Evolutionary conservation across 1,139 yeast species (phyloP), one percentile per base, ranked within the genome.

Genomic region (Debaryomycetaceae sp.): DNA sequence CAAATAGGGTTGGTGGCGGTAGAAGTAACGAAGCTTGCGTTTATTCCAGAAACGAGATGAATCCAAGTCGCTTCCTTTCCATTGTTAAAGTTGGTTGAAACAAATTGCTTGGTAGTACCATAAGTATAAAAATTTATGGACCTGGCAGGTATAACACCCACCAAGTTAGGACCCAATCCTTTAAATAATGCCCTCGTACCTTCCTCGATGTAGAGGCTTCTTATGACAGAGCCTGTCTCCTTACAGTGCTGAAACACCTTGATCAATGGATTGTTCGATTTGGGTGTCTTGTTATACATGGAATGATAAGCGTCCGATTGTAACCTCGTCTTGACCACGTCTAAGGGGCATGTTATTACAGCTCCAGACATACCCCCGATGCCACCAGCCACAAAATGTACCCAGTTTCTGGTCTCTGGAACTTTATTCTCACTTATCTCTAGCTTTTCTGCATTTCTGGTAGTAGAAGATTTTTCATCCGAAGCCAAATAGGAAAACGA

Each of bases 1-100:
- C 99, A 95, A 45, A 95, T 95, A n/a, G 99, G 99, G 62, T 95
- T 95, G 0, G 99, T 95, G n/a, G 95, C 96, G 0, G 99, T 93
- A 4, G 97, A 86, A 0, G 99, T 95, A 20, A 87, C 95, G 60
- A 93, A 75, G 3, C 99, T 99, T 0, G 99, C 99, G 56, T 78
- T 78, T 1, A 93, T 83, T n/a, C 98, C 99, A 1, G 97, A 81
- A 29, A 83, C 63, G 45, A 95, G 71, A 66, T 95, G 99, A 34
- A 93, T 82, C 82, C 90, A 82, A 0, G 97, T 83, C 14, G 84
- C 83, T 58, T 90, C 97, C 49, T 83, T 60, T 3, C 93, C 93
- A 44, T 83, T 62, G 61, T 85, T 84, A 64, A 89, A 81, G 40
- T 78, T 70, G 24, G 69, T 68, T 8, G 90, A 76, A 20, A 90